Evolutionary conservation across 768 basidiomycete genomes (phyloP).

Genomic region (Holtermanniella nyarrowii): DNA sequence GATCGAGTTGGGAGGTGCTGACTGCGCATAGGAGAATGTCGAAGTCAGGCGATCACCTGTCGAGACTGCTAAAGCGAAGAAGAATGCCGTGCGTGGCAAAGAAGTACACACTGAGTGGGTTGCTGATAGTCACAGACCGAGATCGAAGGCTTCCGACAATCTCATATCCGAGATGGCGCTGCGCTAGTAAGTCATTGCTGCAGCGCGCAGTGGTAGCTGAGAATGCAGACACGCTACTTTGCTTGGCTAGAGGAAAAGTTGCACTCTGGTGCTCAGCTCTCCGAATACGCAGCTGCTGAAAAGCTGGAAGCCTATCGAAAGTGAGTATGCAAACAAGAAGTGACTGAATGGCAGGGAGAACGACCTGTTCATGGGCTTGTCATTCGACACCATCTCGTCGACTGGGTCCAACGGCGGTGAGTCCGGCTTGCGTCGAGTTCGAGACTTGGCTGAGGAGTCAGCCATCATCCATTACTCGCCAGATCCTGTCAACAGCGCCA

Average conservation of each 20-base stretch:
- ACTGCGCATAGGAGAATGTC: conserved; percentile 50
- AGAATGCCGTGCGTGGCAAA: conserved; percentile 36
- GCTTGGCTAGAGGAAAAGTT: conserved; percentile 87
- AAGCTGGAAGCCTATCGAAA: conserved; percentile 68
- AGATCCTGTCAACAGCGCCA: conserved; percentile 58
- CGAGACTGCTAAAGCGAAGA: conserved; percentile 48
- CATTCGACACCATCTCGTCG: conserved; percentile 85
- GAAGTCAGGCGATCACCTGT: conserved; percentile 59
- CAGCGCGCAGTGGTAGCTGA: neutral
- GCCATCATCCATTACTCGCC: conserved; percentile 93
- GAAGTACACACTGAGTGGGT: neutral
- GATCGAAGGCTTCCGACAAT: conserved; percentile 76
- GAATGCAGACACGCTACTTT: conserved; percentile 59
- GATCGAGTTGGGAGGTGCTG: neutral
- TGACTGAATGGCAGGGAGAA: conserved; percentile 50
- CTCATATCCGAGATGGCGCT: conserved; percentile 79
- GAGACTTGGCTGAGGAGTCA: conserved; percentile 33
- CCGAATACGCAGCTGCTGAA: conserved; percentile 70
- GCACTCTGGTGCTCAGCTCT: conserved; percentile 50
- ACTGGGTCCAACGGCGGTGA: conserved; percentile 83
- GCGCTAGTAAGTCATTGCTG: conserved; percentile 48
- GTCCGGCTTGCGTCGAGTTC: conserved; percentile 15
- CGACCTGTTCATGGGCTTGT: conserved; percentile 70
- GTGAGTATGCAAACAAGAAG: conserved; percentile 44
- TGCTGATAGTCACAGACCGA: conserved; percentile 46